phyloP scores from a whole-genome alignment of 1,139 yeast genomes.

The Blastobotrys raffinosifermentans region DNA sequence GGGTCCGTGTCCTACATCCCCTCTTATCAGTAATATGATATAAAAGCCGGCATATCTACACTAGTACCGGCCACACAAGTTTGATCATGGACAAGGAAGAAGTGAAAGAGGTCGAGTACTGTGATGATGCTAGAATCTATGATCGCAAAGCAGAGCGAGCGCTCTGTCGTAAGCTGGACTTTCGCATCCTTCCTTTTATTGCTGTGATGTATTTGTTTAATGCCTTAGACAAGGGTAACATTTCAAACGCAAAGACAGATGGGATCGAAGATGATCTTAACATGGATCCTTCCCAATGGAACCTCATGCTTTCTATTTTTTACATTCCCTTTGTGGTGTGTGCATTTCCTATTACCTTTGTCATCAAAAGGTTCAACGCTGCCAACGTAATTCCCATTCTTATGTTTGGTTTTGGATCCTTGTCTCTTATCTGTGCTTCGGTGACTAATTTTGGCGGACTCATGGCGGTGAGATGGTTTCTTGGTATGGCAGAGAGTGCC shows the following conservation, averaged over 20 bases:
- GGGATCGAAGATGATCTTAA: conserved; percentile 44
- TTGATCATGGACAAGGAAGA: too few relatives aligned
- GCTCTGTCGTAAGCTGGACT: conserved; percentile 35
- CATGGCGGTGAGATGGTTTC: conserved; percentile 42
- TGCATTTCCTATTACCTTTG: conserved; percentile 25
- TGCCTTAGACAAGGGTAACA: conserved; percentile 41
- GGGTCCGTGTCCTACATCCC: too few relatives aligned
- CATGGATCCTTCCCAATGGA: conserved; percentile 37
- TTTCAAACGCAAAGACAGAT: conserved; percentile 45
- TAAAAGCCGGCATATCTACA: too few relatives aligned
- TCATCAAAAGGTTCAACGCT: conserved; percentile 20
- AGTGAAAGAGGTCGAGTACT: conserved; percentile 5
- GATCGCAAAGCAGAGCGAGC: conserved; percentile 21
- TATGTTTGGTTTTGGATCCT: conserved; percentile 48
- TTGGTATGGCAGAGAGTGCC: conserved; percentile 55
- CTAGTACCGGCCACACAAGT: too few relatives aligned
- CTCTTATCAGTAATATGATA: too few relatives aligned
- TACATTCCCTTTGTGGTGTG: conserved; percentile 24
- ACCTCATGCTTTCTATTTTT: conserved; percentile 19
- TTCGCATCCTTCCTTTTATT: conserved; percentile 35
- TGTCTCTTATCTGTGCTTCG: conserved; percentile 43
- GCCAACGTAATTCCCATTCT: conserved; percentile 43
- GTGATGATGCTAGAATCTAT: conserved; percentile 18
- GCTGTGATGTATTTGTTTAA: conserved; percentile 34
- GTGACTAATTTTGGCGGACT: conserved; percentile 41